These are phyloP conservation scores for Litchi chinensis DNA, from an alignment of 345 rosid species.

Conservation along the genomic window DNA sequence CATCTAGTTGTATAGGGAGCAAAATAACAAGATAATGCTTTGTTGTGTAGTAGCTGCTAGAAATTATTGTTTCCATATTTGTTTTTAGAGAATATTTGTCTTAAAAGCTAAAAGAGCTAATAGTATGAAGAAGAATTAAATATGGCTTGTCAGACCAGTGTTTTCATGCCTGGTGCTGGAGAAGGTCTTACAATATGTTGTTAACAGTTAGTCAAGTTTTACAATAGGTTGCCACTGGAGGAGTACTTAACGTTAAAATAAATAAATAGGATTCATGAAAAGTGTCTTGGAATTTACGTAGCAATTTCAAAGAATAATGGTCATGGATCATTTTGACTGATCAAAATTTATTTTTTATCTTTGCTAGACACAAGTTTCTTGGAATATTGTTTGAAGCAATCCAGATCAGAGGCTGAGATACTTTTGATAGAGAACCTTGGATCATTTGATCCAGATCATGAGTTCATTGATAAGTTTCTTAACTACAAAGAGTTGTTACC, in stretches of 20 bases:
- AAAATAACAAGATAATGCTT: not conserved
- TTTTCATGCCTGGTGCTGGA: too few species aligned
- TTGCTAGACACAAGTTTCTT: constrained; percentile 78
- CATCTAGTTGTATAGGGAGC: not conserved
- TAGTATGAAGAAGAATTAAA: not conserved
- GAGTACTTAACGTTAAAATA: too few species aligned
- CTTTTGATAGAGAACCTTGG: constrained; percentile 79
- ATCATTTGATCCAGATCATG: constrained; percentile 65
- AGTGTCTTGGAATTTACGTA: not conserved
- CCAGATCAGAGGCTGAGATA: constrained; percentile 88
- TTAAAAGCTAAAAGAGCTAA: not conserved
- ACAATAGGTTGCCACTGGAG: too few species aligned
- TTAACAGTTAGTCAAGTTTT: too few species aligned
- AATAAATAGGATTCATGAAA: too few species aligned
- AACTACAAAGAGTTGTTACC: constrained; percentile 85
- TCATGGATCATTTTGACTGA: not conserved
- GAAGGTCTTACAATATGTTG: too few species aligned
- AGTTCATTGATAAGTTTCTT: constrained; percentile 91
- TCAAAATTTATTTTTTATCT: constrained; percentile 5
- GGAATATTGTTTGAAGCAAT: constrained; percentile 89
- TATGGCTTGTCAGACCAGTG: not conserved
- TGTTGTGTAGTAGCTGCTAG: not conserved
- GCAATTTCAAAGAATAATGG: not conserved
- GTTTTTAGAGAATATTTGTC: not conserved
- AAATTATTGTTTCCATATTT: not conserved